Evolutionary conservation across 768 basidiomycete genomes (phyloP), one percentile per base, ranked within the genome.

Genomic region (Mrakia blollopis): DNA sequence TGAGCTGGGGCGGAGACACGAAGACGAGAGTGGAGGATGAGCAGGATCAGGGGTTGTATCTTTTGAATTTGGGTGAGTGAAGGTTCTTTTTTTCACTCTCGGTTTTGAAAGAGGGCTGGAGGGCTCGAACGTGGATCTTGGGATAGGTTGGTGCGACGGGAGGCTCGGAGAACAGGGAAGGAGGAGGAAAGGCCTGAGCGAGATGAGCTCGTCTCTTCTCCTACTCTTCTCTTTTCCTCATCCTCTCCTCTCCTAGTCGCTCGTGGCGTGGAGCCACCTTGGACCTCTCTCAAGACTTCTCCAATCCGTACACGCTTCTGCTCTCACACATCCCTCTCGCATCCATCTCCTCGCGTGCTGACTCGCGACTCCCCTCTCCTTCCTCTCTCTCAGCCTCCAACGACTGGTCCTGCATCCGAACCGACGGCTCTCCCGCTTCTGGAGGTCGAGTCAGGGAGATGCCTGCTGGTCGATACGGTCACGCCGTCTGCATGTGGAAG

Each of bases 1-100:
- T 98, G 78, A 91, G 98, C 5, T 99, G 97, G 97, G 97, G 97
- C 44, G 97, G 96, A 35, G 97, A 99, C 82, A 98, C 95, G 5
- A 95, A 93, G 83, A 85, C 87, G 44, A 88, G 86, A 80, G 86
- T 86, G 13, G 85, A 86, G 14, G 93, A 94, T 78, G 89, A 88
- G 80, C 92, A 94, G 84, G 97, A 98, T 82, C 93, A 98, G 83
- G 91, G 89, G 0, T 85, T 98, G 62, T 98, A 98, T 86, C 87
- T 99, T 14, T 86, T 99, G 67, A 98, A 98, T 83, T 88, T 98
- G 52, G 90, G 96, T 95, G 82, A 80, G 92, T 86, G 37, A 78
- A n/a, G 18, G 4, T 50, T 50, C 47, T 18, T 50, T 7, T 50
- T 11, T 41, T 41, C n/a, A n/a, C n/a, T n/a, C n/a, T n/a, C n/a